phyloP scores from a whole-genome alignment of 164 flowering plant species.

The Malania oleifera region DNA sequence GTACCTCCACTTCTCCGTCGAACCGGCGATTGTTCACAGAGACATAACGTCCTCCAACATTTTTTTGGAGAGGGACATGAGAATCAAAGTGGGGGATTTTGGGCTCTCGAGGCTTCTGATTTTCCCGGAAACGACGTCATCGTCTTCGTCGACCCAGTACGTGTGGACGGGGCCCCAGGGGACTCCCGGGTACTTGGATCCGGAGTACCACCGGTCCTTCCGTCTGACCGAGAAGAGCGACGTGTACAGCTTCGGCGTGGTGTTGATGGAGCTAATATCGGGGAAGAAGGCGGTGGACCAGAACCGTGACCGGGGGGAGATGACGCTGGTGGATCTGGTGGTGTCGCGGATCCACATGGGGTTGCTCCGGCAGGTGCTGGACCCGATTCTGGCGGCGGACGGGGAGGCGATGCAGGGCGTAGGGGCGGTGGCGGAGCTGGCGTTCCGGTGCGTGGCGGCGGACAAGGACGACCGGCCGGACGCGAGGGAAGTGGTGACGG shows the following conservation, averaged over 20 bases:
- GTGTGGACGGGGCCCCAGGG: slow-evolving; percentile 99
- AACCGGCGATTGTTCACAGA: slow-evolving; percentile 76
- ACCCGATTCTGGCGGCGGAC: slow-evolving; percentile 41
- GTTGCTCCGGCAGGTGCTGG: slow-evolving; percentile 60
- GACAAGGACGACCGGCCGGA: slow-evolving; percentile 93
- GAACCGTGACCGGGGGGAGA: slow-evolving; percentile 58
- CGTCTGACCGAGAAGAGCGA: slow-evolving; percentile 91
- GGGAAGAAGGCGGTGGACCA: slow-evolving; percentile 85
- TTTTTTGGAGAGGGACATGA: slow-evolving; percentile 74
- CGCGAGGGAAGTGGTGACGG: slow-evolving; percentile 66
- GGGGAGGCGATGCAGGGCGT: slow-evolving; percentile 43
- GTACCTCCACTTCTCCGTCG: slow-evolving; percentile 65
- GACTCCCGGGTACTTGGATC: slow-evolving; percentile 92
- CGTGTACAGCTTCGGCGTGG: slow-evolving; percentile 91
- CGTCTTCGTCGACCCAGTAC: slow-evolving; percentile 25
- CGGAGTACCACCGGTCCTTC: slow-evolving; percentile 80
- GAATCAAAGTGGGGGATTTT: slow-evolving; percentile 78
- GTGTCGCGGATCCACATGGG: slow-evolving; percentile 79
- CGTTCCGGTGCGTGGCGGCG: slow-evolving; percentile 79
- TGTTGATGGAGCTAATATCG: slow-evolving; percentile 70
- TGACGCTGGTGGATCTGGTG: slow-evolving; percentile 69
- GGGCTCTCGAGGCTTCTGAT: slow-evolving; percentile 72
- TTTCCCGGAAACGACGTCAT: slow-evolving; percentile 30
- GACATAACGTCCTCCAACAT: slow-evolving; percentile 85
- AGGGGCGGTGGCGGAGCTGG: slow-evolving; percentile 67